Base-by-base conservation (phyloP, 768 basidiomycete genomes). In the Lactarius quietus region DNA sequence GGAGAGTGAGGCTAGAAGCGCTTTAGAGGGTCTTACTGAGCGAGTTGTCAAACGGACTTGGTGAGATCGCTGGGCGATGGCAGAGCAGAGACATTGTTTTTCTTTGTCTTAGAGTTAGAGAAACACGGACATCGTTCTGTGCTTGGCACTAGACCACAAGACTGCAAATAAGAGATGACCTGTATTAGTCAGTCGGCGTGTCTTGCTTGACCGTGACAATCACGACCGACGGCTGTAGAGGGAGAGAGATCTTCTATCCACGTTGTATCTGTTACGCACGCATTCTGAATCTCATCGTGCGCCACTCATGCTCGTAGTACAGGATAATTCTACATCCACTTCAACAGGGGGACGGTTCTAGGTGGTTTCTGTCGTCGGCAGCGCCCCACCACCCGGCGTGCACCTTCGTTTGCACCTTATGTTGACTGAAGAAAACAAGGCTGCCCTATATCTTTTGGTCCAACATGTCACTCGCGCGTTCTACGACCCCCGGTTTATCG, bases 381-480 rank as follows among this genome's bases (percentile, higher is more conserved):
- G 41, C 43, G 54, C 43, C 28, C 31, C 62, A 17, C 26, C 41
- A 9, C 29, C 12, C 31, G 61, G 61, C 65, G 65, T 59, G 60
- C 51, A 54, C 33, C 52, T n/a, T 52, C n/a, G 33, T 63, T 55
- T 12, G 57, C 58, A 51, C 63, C 67, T 70, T 59, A 70, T 70
- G 69, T 70, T 76, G 62, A 87, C 83, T 57, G 88, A 89, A 74
- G 90, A 91, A 73, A 90, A 92, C 72, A 85, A 88, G 78, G 90
- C 92, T 75, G 86, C 84, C 2, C 86, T 95, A 62, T 88, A 87
- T 75, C 84, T 87, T 65, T 88, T 99, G 71, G 92, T 97, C 69
- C 94, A 97, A 75, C 89, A 93, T 79, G 93, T 96, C 73, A 86
- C 89, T 54, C 86, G 96, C 72, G 88, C 90, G 38, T 98, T 99